Evolutionary conservation across 176 grass and related monocot genomes (phyloP), one percentile per base, ranked within the genome.

Genomic region (Aegilops tauschii): DNA sequence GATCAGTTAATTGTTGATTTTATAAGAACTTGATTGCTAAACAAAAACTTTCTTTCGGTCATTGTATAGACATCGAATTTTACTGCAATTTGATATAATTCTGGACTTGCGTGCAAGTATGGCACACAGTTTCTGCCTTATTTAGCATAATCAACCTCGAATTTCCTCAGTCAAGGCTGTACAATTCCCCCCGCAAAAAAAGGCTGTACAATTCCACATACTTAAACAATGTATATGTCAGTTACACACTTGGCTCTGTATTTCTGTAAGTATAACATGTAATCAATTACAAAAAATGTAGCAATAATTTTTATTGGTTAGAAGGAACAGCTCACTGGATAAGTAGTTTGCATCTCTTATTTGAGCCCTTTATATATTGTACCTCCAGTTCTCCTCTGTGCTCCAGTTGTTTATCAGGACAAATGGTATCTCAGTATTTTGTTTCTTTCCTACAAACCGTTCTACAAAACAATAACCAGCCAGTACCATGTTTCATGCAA

Each of bases 351-450:
- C 47, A 35, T 69, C 42, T 77, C 25, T 77, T 69, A 68, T 61
- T 27, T 52, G 20, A 37, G 66, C 39, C 56, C 21, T 87, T 81
- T 75, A 36, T 42, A 20, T 54, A 65, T 20, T 81, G 62, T 87
- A 65, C n/a, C 65, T 65, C 78, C 16, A 82, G 69, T 65, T 87
- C 56, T 87, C 28, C 12, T 86, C 47, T 74, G 12, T 54, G 69
- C 14, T 56, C 39, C 21, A 9, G n/a, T 50, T 54, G 28, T 81
- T 79, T 58, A 44, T 37, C 14, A 36, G 58, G 14, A 75, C 30
- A 81, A 81, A 11, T 68, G 9, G 16, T 64, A 49, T 69, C 9
- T 40, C 44, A 81, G 13, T 28, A 1, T 30, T 63, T 42, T 72
- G 20, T 78, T 71, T 49, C 42, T 50, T 63, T 61, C 37, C 65